Base-by-base conservation (phyloP, 192 early-diverging fungal species). In the Dimargaris cristalligena region DNA sequence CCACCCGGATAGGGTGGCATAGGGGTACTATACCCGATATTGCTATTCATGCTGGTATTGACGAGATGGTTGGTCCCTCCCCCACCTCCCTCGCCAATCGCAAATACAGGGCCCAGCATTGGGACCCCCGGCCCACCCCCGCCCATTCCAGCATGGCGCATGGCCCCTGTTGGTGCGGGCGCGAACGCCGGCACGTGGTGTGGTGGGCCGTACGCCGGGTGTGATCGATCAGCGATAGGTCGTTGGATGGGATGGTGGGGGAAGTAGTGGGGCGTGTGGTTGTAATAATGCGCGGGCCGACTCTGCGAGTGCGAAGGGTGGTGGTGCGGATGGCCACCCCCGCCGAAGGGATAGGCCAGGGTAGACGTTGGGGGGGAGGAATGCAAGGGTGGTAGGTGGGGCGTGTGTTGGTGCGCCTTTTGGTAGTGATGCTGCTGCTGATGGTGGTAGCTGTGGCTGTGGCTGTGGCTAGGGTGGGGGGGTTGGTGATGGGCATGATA, bases 21-120 rank as follows among this genome's bases (percentile, higher is more conserved):
- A 25, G 46, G 46, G n/a, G 25, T 47, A 47, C 46, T 25, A 25
- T 47, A 47, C 46, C 46, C 46, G 46, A 47, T 47, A 47, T 6
- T 47, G 20, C 46, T 18, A 6, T 47, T 47, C 46, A 47, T 47
- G 6, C 46, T 47, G 6, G 46, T 47, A 25, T 47, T 47, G 46
- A 18, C 25, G 46, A 25, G 1, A 47, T 3, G 25, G 25, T 47
- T 18, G n/a, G n/a, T n/a, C n/a, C n/a, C n/a, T n/a, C n/a, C n/a
- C n/a, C n/a, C n/a, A n/a, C n/a, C n/a, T n/a, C n/a, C n/a, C n/a
- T n/a, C n/a, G n/a, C n/a, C n/a, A n/a, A n/a, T n/a, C n/a, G n/a
- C n/a, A 25, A 47, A 47, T 22, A 22, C n/a, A 25, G 46, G 1
- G 46, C 25, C n/a, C 6, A 47, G 1, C n/a, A 25, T 6, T 6